phyloP scores from a whole-genome alignment of 179 eudicot genomes.

The Beta corolliflora region DNA sequence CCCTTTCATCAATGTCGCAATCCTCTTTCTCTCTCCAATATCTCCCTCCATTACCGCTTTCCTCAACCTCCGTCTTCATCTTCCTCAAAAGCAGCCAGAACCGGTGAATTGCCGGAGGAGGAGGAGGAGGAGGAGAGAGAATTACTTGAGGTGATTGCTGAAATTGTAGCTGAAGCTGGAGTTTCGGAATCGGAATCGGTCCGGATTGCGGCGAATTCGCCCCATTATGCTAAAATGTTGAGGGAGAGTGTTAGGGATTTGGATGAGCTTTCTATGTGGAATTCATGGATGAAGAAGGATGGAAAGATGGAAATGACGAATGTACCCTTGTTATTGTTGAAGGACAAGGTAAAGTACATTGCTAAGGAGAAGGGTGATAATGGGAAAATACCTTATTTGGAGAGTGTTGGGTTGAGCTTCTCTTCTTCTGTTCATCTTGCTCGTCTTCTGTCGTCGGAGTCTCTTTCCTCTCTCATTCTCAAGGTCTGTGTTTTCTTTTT shows the following conservation, averaged over 20 bases:
- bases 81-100: slow-evolving; percentile 16
- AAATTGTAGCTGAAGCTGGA: slow-evolving; percentile 55
- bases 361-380: slow-evolving; percentile 66
- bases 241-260: slow-evolving; percentile 60
- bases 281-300: slow-evolving; percentile 37
- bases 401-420: slow-evolving; percentile 68
- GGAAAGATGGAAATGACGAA: slow-evolving; percentile 13
- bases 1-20: neutral
- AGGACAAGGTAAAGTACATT: slow-evolving; percentile 54
- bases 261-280: slow-evolving; percentile 53
- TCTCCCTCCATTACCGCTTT: neutral
- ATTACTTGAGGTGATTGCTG: slow-evolving; percentile 37
- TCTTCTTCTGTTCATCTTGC: slow-evolving; percentile 64
- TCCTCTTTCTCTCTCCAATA: slow-evolving; percentile 17
- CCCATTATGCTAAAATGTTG: slow-evolving; percentile 62
- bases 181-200: slow-evolving; percentile 41
- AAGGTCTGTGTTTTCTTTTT: slow-evolving; percentile 44
- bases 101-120: slow-evolving; percentile 4
- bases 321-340: slow-evolving; percentile 32
- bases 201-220: slow-evolving; percentile 45
- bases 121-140: slow-evolving; percentile 23
- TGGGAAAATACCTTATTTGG: slow-evolving; percentile 74
- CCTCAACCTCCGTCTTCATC: neutral
- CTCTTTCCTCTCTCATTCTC: slow-evolving; percentile 51
- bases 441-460: slow-evolving; percentile 47